Evolutionary conservation across 306 rosid species (phyloP), one percentile per base, ranked within the genome.

Genomic region (Quercus cerris): DNA sequence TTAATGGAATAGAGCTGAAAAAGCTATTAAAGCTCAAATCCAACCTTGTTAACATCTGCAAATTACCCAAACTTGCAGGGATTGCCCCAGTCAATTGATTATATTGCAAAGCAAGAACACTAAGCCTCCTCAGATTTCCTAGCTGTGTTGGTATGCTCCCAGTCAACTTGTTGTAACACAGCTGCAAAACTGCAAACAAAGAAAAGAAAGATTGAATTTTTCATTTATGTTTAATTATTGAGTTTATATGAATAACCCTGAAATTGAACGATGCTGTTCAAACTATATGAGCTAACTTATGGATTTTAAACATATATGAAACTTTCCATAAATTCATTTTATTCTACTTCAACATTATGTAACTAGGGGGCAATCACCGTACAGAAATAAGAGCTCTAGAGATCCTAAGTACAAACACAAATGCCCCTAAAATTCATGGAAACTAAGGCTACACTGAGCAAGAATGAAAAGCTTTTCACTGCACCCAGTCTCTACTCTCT

Each of bases 21-120:
- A 94, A 83, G 41, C 8, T 69, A 76, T 94, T 94, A 81, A 84
- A 92, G 89, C 98, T 89, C 86, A 94, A 85, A 81, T 90, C 97
- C 88, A 94, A 61, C 84, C 97, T 87, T 15, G 80, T 77, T 73
- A 94, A 61, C 18, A 79, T 54, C 69, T 75, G 75, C 80, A 92
- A 33, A 63, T 86, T 84, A 44, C 98, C 97, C 82, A 94, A 86
- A 84, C 91, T 94, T 7, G 98, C 98, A 41, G 98, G 98, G 80
- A 94, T 94, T 19, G 98, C 93, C 17, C 94, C 86, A 2, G 82
- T 81, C 57, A 94, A 83, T 77, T 88, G 86, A 83, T 94, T 94
- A 79, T 87, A 82, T 80, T 94, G 97, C 81, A 94, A 86, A 33
- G 97, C 92, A 70, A 94, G 89, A 80, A 92, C 88, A 61, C 80